Percentiles rank a stretch among this genome's conserved stretches.
Conservation (phyloP, 2,329 filamentous ascomycete genomes). For the Pyricularia grisea region DNA sequence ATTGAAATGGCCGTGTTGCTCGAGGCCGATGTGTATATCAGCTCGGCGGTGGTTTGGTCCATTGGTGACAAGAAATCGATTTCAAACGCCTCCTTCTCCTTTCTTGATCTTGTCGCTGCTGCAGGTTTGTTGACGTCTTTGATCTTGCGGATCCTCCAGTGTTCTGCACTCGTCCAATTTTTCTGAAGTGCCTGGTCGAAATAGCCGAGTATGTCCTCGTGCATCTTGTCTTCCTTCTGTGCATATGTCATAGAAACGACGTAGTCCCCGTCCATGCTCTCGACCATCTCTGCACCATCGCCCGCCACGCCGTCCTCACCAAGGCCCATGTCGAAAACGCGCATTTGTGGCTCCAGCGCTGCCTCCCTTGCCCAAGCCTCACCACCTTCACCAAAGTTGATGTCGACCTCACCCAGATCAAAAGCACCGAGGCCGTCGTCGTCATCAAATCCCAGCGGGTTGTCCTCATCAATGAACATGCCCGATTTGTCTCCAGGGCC, state of each 20-base stretch:
- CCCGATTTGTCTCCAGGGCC: conserved; percentile 59
- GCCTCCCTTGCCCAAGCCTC: conserved; percentile 93
- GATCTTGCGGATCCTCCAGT: conserved; percentile 94
- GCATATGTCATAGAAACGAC: conserved; percentile 68
- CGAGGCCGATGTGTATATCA: conserved; percentile 71
- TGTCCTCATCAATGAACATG: conserved; percentile 79
- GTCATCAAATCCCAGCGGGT: conserved; percentile 71
- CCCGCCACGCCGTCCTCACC: conserved; percentile 44
- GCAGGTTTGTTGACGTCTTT: conserved; percentile 64
- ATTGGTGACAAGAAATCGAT: conserved; percentile 82
- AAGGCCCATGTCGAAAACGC: conserved; percentile 58
- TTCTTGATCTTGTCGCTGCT: conserved; percentile 56
- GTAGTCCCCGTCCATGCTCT: conserved; percentile 55
- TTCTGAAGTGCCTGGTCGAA: conserved; percentile 95
- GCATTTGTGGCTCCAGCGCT: conserved; percentile 76
- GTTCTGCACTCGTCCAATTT: conserved; percentile 97
- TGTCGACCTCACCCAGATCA: conserved; percentile 56
- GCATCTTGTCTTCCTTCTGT: conserved; percentile 57
- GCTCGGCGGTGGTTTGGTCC: conserved; percentile 58
- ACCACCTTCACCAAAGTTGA: conserved; percentile 89
- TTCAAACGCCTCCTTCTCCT: conserved; percentile 94
- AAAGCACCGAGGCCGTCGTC: conserved; percentile 69
- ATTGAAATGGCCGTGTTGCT: conserved; percentile 75
- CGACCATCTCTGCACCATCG: conserved; percentile 48
- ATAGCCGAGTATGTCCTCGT: conserved; percentile 95